These are phyloP conservation scores for Aspergillus indologenus DNA, from an alignment of 495 filamentous ascomycete genomes.

Conservation along the genomic window DNA sequence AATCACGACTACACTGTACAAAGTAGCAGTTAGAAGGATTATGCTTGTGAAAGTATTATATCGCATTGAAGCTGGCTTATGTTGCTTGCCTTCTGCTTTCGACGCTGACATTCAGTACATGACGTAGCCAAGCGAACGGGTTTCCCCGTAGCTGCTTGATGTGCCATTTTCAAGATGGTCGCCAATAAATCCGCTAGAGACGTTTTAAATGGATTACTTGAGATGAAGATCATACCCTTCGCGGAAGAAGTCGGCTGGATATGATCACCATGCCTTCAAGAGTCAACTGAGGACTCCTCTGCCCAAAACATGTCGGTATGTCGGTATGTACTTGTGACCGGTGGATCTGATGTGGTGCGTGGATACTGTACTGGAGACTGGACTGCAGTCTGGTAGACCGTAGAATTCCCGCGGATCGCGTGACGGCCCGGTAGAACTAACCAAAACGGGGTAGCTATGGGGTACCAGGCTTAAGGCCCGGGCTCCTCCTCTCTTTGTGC, in stretches of 20 bases:
- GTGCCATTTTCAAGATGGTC: constrained; percentile 14
- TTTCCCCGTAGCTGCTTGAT: constrained; percentile 12
- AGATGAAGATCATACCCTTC: neutral
- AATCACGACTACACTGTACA: constrained; percentile 33
- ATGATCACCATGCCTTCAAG: neutral
- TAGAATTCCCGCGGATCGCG: neutral
- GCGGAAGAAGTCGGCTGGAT: neutral
- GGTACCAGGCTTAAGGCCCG: too few relatives aligned
- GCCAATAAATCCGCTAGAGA: neutral
- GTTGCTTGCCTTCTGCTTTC: constrained; percentile 36
- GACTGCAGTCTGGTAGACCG: too few relatives aligned
- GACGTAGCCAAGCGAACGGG: constrained; percentile 20
- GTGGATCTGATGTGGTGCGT: neutral
- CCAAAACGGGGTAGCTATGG: neutral
- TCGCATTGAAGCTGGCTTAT: neutral
- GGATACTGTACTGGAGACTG: neutral
- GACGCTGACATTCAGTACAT: constrained; percentile 35
- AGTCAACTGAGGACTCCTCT: neutral
- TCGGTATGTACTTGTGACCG: neutral
- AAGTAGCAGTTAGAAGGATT: constrained; percentile 11
- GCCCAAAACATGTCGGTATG: neutral
- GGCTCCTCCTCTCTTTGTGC: too few relatives aligned
- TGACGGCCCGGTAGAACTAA: neutral
- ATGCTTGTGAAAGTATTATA: neutral
- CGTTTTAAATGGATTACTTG: neutral